Base-by-base conservation (phyloP, 257 asterid genomes). In the Nicotiana attenuata region DNA sequence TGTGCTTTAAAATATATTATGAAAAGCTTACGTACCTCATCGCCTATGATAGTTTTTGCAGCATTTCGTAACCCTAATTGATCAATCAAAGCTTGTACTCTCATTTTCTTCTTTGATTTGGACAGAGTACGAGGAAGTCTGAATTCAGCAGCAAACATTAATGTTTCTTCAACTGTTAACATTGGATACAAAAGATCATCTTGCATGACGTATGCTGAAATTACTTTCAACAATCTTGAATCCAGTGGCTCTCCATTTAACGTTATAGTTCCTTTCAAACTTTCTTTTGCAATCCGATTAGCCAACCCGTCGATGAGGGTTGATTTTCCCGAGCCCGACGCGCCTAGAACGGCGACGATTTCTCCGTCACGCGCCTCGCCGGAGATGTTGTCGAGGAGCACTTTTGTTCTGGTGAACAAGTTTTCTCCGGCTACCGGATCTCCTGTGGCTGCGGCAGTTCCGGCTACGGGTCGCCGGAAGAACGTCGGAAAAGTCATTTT, bases 141-240 rank as follows among this genome's bases (percentile, higher is more conserved):
- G 20, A 93, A 93, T 86, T 93, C 97, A 22, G 97, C 95, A 7
- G 97, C 97, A 38, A 92, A 93, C 97, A 86, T 92, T 3, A 93
- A 89, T 33, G 97, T 93, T 65, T 93, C 97, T 75, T 93, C 97
- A 0, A 93, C 97, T 0, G 97, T 93, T 35, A 93, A 90, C 97
- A 93, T 93, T 1, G 97, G 97, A 75, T 87, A 92, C 2, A 93
- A 67, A 2, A 93, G 93, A 82, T 92, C 97, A 29, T 93, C 97
- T 57, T 93, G 97, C 97, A 93, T 91, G 35, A 93, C 97, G 19
- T 93, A 93, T 3, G 97, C 97, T 0, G 97, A 93, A 0, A 93
- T 92, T 82, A 91, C 94, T 83, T 90, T 91, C 68, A 89, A 41
- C 15, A 93, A 19, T 53, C 90, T 84, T 29, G 95, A 92, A 4